Conservation (phyloP, 148 eudicot species). For the Pouteria glomerata region DNA sequence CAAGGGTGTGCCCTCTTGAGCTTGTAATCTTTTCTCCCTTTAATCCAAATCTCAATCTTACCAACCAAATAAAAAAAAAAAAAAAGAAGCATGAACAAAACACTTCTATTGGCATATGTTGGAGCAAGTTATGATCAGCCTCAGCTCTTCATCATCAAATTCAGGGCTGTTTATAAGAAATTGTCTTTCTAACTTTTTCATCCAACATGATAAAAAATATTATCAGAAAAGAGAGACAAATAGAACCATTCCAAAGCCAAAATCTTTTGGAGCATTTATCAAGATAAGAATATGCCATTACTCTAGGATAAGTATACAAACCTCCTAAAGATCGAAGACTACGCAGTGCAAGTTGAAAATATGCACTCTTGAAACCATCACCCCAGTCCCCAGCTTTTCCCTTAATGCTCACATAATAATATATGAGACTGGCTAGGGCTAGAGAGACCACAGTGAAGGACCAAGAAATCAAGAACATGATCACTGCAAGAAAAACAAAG, state of each 20-base stretch:
- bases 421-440: slow-evolving; percentile 92
- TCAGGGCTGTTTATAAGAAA: background rate
- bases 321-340: slow-evolving; percentile 34
- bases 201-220: background rate
- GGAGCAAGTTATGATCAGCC: background rate
- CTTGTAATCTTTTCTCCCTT: too few relatives aligned
- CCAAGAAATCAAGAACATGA: slow-evolving; percentile 98
- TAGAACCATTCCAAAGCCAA: background rate
- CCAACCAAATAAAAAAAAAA: too few relatives aligned
- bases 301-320: background rate
- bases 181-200: background rate
- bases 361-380: slow-evolving; percentile 99
- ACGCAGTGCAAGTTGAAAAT: slow-evolving; percentile 98
- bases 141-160: background rate
- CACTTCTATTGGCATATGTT: too few relatives aligned
- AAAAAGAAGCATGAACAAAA: too few relatives aligned
- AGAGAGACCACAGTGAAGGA: slow-evolving; percentile 86
- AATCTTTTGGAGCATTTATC: background rate
- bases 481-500: slow-evolving; percentile 55
- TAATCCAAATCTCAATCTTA: too few relatives aligned
- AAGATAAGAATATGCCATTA: background rate
- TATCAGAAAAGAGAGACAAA: background rate
- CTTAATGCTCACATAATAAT: slow-evolving; percentile 88
- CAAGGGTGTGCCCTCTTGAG: too few relatives aligned
- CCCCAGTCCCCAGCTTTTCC: slow-evolving; percentile 99